Percentiles rank a stretch among this genome's conserved stretches.
Evolutionary conservation across 305 asterid species (phyloP).

Genomic region (Fraxinus ornus): DNA sequence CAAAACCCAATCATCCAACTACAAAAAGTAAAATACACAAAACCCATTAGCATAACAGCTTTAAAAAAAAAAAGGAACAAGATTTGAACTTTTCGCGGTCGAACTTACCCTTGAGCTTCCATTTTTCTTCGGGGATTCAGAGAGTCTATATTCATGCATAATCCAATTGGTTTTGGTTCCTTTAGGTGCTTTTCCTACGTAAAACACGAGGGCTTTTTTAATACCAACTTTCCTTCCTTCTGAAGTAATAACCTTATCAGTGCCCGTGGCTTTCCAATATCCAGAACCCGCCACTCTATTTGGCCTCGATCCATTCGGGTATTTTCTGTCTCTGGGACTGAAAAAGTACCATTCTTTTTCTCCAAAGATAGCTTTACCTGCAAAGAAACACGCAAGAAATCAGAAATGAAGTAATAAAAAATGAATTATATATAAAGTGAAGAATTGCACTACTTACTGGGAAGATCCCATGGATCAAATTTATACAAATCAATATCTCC

Average conservation of each 20-base stretch:
- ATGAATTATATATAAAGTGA: background rate
- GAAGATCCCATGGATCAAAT: slow-evolving; percentile 82
- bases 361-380: slow-evolving; percentile 75
- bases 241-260: slow-evolving; percentile 61
- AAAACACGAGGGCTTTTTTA: slow-evolving; percentile 79
- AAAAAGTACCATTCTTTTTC: slow-evolving; percentile 91
- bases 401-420: background rate
- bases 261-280: slow-evolving; percentile 92
- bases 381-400: background rate
- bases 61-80: background rate
- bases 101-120: slow-evolving; percentile 51
- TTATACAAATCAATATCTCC: slow-evolving; percentile 80
- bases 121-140: slow-evolving; percentile 44
- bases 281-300: slow-evolving; percentile 83
- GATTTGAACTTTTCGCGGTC: background rate
- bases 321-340: slow-evolving; percentile 77
- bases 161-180: slow-evolving; percentile 90
- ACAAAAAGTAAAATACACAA: background rate
- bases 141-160: slow-evolving; percentile 80
- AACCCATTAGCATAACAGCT: background rate
- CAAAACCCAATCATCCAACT: slow-evolving; percentile 73
- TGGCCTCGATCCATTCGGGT: slow-evolving; percentile 85
- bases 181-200: slow-evolving; percentile 83
- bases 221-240: slow-evolving; percentile 77
- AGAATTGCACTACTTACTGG: slow-evolving; percentile 41